Percentiles rank a stretch among this genome's conserved stretches.
Conservation (phyloP, 257 asterid species). For the Cruciata laevipes region DNA sequence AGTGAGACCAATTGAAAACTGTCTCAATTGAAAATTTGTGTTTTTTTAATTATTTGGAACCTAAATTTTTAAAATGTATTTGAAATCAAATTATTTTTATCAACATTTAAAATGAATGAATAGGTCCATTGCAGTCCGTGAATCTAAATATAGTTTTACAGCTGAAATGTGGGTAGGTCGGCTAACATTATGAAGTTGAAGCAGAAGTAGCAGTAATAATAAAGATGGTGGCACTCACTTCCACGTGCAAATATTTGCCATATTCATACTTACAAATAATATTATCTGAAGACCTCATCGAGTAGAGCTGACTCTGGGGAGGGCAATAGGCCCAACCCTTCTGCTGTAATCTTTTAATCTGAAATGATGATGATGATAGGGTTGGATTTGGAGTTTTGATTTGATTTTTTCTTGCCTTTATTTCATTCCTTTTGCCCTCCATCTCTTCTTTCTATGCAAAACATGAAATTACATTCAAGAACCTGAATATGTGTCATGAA, state of each 20-base stretch:
- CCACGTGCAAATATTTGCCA: constrained; percentile 22
- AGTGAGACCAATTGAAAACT: too few species aligned
- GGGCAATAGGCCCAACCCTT: neutral
- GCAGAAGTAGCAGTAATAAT: neutral
- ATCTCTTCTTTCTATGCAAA: too few species aligned
- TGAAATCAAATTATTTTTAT: too few species aligned
- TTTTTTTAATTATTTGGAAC: too few species aligned
- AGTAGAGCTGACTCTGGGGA: neutral
- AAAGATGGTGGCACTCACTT: constrained; percentile 37
- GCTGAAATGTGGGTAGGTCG: neutral
- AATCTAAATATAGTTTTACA: too few species aligned
- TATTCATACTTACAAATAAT: neutral
- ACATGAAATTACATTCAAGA: too few species aligned
- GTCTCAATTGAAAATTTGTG: too few species aligned
- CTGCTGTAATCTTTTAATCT: neutral
- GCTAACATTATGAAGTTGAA: neutral
- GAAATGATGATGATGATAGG: neutral
- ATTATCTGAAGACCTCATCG: neutral
- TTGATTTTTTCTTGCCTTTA: constrained; percentile 2
- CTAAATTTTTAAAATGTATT: too few species aligned
- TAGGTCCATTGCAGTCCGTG: neutral
- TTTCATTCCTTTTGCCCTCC: constrained; percentile 30
- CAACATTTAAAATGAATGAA: neutral
- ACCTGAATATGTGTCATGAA: too few species aligned
- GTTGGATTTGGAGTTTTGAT: neutral